These are phyloP conservation scores for Pseudonitzschia delicatissima DNA, from an alignment of 108 stramenopile species.

Conservation along the genomic window DNA sequence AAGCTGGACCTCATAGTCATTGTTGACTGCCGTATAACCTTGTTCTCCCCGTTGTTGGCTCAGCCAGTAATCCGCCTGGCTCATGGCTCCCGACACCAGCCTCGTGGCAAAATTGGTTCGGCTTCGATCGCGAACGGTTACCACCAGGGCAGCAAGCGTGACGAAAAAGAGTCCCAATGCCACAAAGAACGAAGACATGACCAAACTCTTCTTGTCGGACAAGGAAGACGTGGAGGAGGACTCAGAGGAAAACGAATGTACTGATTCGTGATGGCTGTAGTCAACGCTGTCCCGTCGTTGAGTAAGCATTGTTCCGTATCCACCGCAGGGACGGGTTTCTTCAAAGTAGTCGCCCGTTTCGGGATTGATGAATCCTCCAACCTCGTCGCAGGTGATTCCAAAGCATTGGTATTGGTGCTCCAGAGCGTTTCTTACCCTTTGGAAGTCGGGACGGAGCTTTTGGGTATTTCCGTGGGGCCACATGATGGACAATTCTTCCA, in stretches of 20 bases:
- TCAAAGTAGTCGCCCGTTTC: background rate
- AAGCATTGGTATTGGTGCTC: slow-evolving; percentile 49
- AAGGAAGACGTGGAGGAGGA: background rate
- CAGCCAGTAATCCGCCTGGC: slow-evolving; percentile 1
- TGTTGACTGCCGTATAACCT: too few relatives aligned
- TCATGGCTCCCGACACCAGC: background rate
- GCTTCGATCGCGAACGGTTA: background rate
- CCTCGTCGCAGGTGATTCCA: slow-evolving; percentile 45
- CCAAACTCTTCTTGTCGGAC: background rate
- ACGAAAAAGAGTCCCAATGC: background rate
- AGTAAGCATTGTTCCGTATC: background rate
- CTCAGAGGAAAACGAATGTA: background rate
- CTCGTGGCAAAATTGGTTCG: background rate
- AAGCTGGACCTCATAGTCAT: too few relatives aligned
- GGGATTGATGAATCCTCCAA: slow-evolving; percentile 42
- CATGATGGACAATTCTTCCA: slow-evolving; percentile 39
- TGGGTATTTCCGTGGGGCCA: slow-evolving; percentile 9
- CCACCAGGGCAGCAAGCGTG: background rate
- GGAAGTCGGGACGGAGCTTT: slow-evolving; percentile 14
- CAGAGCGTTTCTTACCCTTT: slow-evolving; percentile 41
- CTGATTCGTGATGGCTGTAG: background rate
- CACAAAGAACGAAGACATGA: background rate
- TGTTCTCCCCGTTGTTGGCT: background rate
- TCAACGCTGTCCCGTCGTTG: background rate
- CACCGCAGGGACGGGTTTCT: background rate